Conservation (phyloP, 2,329 filamentous ascomycete genomes). For the Basipetospora chlamydospora region DNA sequence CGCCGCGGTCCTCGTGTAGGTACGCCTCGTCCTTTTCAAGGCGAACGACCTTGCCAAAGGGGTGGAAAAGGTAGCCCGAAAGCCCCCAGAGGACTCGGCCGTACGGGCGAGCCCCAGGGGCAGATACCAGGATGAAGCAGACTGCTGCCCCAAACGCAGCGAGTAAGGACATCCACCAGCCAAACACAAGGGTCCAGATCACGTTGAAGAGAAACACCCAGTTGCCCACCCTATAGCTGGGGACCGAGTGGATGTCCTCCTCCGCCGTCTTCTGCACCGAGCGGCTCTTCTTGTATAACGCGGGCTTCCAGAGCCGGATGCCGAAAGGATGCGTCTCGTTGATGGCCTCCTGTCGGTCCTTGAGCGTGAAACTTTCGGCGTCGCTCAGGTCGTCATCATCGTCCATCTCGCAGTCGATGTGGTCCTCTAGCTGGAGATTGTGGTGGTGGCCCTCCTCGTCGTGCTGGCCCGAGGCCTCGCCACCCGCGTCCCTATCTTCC, state of each 20-base stretch:
- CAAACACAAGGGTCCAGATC: constrained; percentile 80
- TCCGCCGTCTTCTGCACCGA: constrained; percentile 95
- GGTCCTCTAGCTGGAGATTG: constrained; percentile 28
- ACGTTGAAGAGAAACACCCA: constrained; percentile 83
- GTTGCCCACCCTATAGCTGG: constrained; percentile 69
- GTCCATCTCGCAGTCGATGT: constrained; percentile 43
- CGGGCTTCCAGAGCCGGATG: constrained; percentile 97
- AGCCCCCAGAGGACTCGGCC: constrained; percentile 74
- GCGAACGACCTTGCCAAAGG: constrained; percentile 91
- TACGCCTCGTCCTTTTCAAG: constrained; percentile 91
- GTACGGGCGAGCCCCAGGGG: constrained; percentile 71
- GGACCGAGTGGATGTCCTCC: constrained; percentile 90
- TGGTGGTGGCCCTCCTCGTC: constrained; percentile 16
- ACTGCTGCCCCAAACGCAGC: constrained; percentile 59
- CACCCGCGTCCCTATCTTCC: constrained; percentile 8
- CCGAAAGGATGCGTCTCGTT: constrained; percentile 98
- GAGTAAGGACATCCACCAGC: constrained; percentile 84
- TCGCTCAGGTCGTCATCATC: constrained; percentile 69
- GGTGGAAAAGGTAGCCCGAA: constrained; percentile 79
- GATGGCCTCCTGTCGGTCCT: constrained; percentile 92
- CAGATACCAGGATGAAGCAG: constrained; percentile 68
- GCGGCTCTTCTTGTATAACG: constrained; percentile 91
- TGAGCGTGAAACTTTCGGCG: constrained; percentile 93
- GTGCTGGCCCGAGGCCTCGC: constrained; percentile 9
- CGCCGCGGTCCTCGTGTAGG: constrained; percentile 83